phyloP scores from a whole-genome alignment of 257 asterid genomes.

The Jaltomata sinuosa region DNA sequence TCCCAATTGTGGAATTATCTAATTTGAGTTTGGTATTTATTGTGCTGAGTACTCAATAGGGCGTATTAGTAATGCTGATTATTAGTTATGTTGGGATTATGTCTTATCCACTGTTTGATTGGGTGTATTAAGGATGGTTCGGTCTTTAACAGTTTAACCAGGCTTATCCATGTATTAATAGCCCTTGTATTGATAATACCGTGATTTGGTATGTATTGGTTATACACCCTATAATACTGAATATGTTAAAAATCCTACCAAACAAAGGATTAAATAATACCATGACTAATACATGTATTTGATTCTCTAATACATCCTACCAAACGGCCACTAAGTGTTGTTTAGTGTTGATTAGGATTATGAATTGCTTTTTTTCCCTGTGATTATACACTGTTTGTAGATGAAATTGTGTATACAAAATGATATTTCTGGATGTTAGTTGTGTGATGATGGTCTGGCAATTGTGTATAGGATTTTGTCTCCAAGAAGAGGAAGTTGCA shows the following conservation, averaged over 20 bases:
- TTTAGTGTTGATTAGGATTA: not conserved
- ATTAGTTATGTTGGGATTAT: not conserved
- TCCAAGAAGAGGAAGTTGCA: constrained; percentile 44
- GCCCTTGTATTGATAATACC: not conserved
- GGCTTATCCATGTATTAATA: not conserved
- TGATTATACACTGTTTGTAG: not conserved
- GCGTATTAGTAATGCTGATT: not conserved
- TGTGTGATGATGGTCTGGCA: not conserved
- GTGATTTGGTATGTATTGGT: not conserved
- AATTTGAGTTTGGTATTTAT: not conserved
- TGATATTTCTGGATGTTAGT: not conserved
- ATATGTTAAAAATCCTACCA: not conserved
- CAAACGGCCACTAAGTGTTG: not conserved
- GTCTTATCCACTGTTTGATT: not conserved
- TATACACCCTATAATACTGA: not conserved
- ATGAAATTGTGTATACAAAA: not conserved
- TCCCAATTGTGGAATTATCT: not conserved
- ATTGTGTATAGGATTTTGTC: constrained; percentile 30
- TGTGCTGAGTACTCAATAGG: not conserved
- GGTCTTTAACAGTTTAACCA: not conserved
- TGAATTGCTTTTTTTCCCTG: not conserved
- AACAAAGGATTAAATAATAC: not conserved
- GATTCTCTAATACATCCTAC: too few species aligned
- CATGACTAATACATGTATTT: not conserved
- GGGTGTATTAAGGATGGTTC: too few species aligned